Conservation (phyloP, 768 basidiomycete species). For the Calocera cornea region DNA sequence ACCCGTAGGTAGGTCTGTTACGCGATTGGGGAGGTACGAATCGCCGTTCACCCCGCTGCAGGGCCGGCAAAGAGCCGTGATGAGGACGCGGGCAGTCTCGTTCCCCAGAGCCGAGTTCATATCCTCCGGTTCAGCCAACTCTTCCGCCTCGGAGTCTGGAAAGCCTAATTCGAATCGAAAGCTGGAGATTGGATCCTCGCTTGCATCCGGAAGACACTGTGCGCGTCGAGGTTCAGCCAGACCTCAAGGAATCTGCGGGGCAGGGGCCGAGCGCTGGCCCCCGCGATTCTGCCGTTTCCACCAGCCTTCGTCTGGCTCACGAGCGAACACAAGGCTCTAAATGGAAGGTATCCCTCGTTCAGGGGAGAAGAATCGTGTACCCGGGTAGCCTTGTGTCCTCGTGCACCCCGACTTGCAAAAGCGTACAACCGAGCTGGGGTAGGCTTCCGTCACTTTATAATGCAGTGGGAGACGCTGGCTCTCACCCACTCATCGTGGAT, state of each 20-base stretch:
- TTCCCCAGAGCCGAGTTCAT: too few relatives aligned
- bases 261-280: neutral
- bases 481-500: neutral
- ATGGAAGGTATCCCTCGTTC: neutral
- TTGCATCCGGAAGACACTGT: too few relatives aligned
- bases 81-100: too few relatives aligned
- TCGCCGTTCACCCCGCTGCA: too few relatives aligned
- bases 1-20: too few relatives aligned
- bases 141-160: too few relatives aligned
- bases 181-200: too few relatives aligned
- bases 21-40: too few relatives aligned
- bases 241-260: neutral
- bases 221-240: neutral
- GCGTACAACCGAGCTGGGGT: neutral
- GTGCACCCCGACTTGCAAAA: neutral
- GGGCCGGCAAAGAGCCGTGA: too few relatives aligned
- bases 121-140: too few relatives aligned
- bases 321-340: neutral
- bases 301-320: neutral
- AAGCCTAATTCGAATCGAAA: too few relatives aligned
- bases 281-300: neutral
- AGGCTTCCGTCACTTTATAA: neutral
- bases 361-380: neutral
- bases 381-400: neutral
- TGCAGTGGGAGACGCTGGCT: neutral